Conservation (phyloP, 2,329 filamentous ascomycete species). For the Alternaria sp. region DNA sequence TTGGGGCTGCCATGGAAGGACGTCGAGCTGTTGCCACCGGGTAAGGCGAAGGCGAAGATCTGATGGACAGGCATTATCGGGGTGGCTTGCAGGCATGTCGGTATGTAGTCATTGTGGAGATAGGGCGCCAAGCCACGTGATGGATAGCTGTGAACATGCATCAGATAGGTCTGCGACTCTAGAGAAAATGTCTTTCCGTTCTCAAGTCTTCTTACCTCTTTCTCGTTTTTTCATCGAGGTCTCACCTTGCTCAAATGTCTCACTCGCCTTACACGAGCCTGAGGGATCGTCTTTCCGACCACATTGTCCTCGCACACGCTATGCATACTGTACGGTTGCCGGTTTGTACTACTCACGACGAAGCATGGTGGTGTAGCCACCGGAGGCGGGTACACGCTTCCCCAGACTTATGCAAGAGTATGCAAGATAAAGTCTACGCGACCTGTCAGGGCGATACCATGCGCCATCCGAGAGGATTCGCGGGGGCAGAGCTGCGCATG, state of each 20-base stretch:
- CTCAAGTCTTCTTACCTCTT: neutral
- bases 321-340: constrained; percentile 21
- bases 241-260: neutral
- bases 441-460: constrained; percentile 23
- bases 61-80: constrained; percentile 20
- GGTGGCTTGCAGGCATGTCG: constrained; percentile 3
- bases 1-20: constrained; percentile 69
- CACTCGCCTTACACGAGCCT: neutral
- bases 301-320: constrained; percentile 8
- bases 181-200: constrained; percentile 5
- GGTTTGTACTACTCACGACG: constrained; percentile 27
- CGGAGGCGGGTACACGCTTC: constrained; percentile 32
- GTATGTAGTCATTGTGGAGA: neutral
- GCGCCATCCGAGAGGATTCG: constrained; percentile 5
- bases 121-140: neutral
- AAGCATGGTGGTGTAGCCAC: constrained; percentile 20
- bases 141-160: neutral
- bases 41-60: constrained; percentile 40
- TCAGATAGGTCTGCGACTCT: constrained; percentile 8
- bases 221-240: neutral
- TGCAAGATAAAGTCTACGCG: constrained; percentile 17
- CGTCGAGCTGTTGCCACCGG: constrained; percentile 56
- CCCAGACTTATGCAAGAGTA: constrained; percentile 21
- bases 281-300: neutral
- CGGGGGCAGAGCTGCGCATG: constrained; percentile 9